A percentile compares a stretch with the other conserved stretches of the same genome.
Evolutionary conservation across 2,329 filamentous ascomycete genomes (phyloP).

Genomic region (Claviceps capensis): DNA sequence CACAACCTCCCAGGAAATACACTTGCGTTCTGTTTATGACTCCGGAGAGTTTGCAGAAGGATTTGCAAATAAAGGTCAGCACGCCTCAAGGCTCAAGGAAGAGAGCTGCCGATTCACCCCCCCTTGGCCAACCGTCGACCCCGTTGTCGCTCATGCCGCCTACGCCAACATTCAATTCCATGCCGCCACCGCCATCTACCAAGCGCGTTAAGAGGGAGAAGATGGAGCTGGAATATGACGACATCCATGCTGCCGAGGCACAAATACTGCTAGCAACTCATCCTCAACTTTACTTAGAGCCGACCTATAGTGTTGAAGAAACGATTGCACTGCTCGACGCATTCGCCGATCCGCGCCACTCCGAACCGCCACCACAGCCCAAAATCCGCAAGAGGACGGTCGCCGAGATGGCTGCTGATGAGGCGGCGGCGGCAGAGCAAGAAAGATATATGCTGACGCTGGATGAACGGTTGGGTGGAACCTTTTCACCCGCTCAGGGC

Average conservation of each 20-base stretch:
- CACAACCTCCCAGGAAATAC: slow-evolving; percentile 48
- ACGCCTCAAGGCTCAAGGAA: slow-evolving; percentile 44
- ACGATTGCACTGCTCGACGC: slow-evolving; percentile 58
- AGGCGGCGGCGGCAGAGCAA: slow-evolving; percentile 76
- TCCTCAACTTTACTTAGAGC: slow-evolving; percentile 63
- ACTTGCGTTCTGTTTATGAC: slow-evolving; percentile 83
- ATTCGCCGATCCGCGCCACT: slow-evolving; percentile 65
- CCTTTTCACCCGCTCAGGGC: slow-evolving; percentile 41
- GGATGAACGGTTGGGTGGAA: slow-evolving; percentile 65
- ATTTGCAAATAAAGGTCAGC: slow-evolving; percentile 61
- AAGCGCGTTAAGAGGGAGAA: slow-evolving; percentile 58
- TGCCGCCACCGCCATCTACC: slow-evolving; percentile 48
- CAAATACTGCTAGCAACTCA: slow-evolving; percentile 61
- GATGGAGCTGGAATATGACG: slow-evolving; percentile 62
- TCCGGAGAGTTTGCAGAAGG: slow-evolving; percentile 56
- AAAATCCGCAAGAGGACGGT: slow-evolving; percentile 88
- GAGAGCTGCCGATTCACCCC: slow-evolving; percentile 17
- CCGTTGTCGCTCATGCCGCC: slow-evolving; percentile 45
- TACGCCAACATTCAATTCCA: slow-evolving; percentile 45
- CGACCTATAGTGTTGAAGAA: slow-evolving; percentile 55
- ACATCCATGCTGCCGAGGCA: slow-evolving; percentile 62
- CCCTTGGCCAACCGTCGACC: slow-evolving; percentile 52
- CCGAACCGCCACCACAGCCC: slow-evolving; percentile 61
- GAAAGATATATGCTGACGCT: slow-evolving; percentile 88
- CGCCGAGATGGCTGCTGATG: slow-evolving; percentile 88